phyloP scores from a whole-genome alignment of 768 basidiomycete species.

The Galerina sulciceps region DNA sequence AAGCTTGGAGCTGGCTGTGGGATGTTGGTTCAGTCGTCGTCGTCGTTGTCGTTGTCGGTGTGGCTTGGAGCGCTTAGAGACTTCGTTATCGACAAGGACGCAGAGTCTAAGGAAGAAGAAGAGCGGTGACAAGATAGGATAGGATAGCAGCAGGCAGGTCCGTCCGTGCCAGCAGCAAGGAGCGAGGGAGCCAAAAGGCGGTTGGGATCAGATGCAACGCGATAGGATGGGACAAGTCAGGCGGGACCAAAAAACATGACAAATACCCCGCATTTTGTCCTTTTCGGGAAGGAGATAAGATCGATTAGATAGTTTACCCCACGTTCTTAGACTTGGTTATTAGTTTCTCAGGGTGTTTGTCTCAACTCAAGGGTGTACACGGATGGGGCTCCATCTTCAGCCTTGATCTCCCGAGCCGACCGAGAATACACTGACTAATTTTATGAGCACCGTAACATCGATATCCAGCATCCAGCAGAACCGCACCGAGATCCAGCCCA shows the following conservation, averaged over 20 bases:
- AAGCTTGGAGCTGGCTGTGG: background rate
- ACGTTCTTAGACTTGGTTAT: too few relatives aligned
- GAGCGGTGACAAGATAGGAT: background rate
- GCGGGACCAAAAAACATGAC: conserved; percentile 20
- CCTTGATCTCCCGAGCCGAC: too few relatives aligned
- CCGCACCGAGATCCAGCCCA: too few relatives aligned
- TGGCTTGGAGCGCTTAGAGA: background rate
- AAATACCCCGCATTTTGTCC: conserved; percentile 35
- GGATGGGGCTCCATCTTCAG: too few relatives aligned
- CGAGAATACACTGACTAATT: too few relatives aligned
- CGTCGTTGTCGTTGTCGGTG: background rate
- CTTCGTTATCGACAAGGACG: background rate
- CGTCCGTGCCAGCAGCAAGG: conserved; percentile 17
- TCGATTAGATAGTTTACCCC: conserved; percentile 14
- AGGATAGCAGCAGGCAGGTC: background rate
- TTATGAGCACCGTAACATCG: too few relatives aligned
- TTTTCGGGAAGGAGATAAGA: conserved; percentile 22
- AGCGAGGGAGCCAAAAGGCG: conserved; percentile 10
- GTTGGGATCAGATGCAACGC: background rate
- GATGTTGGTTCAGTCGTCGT: background rate
- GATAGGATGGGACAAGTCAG: conserved; percentile 16
- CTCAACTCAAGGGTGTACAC: too few relatives aligned
- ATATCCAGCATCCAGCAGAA: too few relatives aligned
- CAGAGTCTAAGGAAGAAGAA: too few relatives aligned
- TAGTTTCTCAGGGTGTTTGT: too few relatives aligned